phyloP scores from a whole-genome alignment of 2,329 filamentous ascomycete genomes.

The Beauveria caledonica region DNA sequence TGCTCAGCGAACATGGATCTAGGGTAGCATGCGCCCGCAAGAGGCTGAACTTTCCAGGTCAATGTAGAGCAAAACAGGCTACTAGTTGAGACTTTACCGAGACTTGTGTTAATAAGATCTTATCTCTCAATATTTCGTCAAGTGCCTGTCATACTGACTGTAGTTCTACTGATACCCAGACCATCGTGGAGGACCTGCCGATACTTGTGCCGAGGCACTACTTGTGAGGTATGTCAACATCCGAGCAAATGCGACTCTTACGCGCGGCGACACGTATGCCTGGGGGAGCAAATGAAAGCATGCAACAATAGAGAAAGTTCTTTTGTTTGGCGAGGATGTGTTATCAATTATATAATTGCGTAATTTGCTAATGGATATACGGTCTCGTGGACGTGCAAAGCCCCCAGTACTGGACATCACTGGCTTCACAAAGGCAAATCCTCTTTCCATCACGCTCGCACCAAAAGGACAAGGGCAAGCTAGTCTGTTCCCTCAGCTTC shows the following conservation, averaged over 20 bases:
- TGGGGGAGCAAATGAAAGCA: not conserved
- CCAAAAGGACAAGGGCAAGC: not conserved
- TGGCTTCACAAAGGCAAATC: not conserved
- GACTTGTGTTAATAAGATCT: too few species aligned
- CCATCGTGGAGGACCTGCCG: not conserved
- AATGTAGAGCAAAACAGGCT: too few species aligned
- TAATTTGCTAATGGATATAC: not conserved
- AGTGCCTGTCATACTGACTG: too few species aligned
- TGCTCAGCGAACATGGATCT: too few species aligned
- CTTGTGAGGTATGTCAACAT: not conserved
- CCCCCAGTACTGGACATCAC: not conserved
- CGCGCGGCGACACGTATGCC: slow-evolving; percentile 1
- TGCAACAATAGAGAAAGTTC: not conserved
- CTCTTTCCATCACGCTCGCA: not conserved
- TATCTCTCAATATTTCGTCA: too few species aligned
- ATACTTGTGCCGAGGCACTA: not conserved
- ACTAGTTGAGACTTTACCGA: too few species aligned
- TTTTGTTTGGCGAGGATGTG: not conserved
- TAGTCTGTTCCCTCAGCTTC: not conserved
- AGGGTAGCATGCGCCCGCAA: not conserved
- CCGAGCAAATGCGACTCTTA: not conserved
- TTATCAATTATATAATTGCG: not conserved
- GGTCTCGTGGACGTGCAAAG: not conserved
- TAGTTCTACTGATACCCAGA: not conserved
- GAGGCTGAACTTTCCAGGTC: too few species aligned